These are phyloP conservation scores for Xylaria acuta DNA, from an alignment of 495 filamentous ascomycete species.

Conservation along the genomic window DNA sequence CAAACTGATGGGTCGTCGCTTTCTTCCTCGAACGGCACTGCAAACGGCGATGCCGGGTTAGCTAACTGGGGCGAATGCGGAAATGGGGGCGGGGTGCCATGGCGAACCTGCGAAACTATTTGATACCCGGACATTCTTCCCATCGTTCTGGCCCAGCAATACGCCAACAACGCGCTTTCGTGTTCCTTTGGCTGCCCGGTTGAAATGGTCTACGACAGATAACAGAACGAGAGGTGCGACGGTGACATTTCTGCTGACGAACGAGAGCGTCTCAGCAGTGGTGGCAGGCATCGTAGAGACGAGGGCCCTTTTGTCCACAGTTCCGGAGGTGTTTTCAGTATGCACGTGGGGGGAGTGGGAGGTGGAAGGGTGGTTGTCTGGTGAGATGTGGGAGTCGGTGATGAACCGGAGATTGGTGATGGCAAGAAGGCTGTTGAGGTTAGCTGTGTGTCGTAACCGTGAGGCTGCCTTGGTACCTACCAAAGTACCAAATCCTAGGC, in stretches of 20 bases:
- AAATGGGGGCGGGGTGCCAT: not conserved
- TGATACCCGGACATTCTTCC: constrained; percentile 92
- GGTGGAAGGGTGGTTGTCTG: constrained; percentile 14
- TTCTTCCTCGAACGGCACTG: constrained; percentile 98
- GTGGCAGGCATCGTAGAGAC: constrained; percentile 81
- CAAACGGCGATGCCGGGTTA: constrained; percentile 24
- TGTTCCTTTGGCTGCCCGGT: constrained; percentile 77
- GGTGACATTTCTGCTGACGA: constrained; percentile 91
- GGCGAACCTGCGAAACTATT: constrained; percentile 95
- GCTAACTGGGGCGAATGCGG: constrained; percentile 18
- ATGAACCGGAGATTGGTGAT: constrained; percentile 15
- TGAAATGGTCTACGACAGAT: constrained; percentile 98
- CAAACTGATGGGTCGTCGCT: constrained; percentile 98
- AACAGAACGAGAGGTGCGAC: constrained; percentile 98
- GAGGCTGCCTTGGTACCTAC: constrained; percentile 27
- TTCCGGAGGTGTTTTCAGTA: not conserved
- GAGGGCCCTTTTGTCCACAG: constrained; percentile 4
- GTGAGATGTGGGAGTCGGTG: constrained; percentile 15
- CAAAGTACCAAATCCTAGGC: constrained; percentile 11
- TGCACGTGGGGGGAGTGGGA: not conserved
- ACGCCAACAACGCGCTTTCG: constrained; percentile 97
- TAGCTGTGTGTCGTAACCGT: constrained; percentile 26
- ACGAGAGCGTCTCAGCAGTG: constrained; percentile 90
- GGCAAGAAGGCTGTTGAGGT: constrained; percentile 20
- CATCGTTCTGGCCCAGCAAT: constrained; percentile 91